Evolutionary conservation across 23 red algal species (phyloP).

Genomic region (Agarophyton chilense): DNA sequence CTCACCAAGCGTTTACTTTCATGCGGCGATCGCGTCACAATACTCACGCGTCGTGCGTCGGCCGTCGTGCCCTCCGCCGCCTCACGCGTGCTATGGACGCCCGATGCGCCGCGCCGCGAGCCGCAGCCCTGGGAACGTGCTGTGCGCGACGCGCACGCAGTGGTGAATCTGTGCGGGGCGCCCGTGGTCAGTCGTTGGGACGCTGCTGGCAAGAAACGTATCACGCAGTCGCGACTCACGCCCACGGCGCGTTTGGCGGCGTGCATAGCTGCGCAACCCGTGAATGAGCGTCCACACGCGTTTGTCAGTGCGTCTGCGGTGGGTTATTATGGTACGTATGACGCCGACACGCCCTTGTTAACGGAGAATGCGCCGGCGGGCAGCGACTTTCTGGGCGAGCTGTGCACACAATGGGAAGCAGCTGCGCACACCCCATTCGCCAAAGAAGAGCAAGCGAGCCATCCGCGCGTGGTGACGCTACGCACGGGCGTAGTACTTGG

Average conservation of each 20-base stretch:
- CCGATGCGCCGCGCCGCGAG: not conserved
- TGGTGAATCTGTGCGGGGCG: slow-evolving; percentile 91
- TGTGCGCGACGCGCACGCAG: slow-evolving; percentile 67
- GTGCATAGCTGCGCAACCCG: not conserved
- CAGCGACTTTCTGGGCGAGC: slow-evolving; percentile 81
- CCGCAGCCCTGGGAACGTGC: not conserved
- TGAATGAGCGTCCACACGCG: slow-evolving; percentile 23
- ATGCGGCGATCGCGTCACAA: slow-evolving; percentile 26
- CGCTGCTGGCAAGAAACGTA: not conserved
- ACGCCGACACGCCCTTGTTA: slow-evolving; percentile 17
- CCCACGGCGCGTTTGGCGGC: not conserved
- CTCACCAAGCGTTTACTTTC: slow-evolving; percentile 63
- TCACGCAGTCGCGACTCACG: slow-evolving; percentile 62
- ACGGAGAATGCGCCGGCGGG: slow-evolving; percentile 56
- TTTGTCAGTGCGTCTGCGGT: slow-evolving; percentile 83
- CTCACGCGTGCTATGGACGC: not conserved
- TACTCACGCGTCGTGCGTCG: slow-evolving; percentile 52
- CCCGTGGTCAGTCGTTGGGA: slow-evolving; percentile 79
- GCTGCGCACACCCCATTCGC: too few relatives aligned
- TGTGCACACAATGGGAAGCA: slow-evolving; percentile 81
- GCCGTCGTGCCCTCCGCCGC: not conserved
- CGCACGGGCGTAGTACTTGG: slow-evolving; percentile 91
- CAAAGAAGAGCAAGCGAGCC: too few relatives aligned
- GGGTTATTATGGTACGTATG: slow-evolving; percentile 85
- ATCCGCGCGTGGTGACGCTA: slow-evolving; percentile 64